Evolutionary conservation across 2,329 filamentous ascomycete species (phyloP).

Genomic region (Fusarium agapanthi): DNA sequence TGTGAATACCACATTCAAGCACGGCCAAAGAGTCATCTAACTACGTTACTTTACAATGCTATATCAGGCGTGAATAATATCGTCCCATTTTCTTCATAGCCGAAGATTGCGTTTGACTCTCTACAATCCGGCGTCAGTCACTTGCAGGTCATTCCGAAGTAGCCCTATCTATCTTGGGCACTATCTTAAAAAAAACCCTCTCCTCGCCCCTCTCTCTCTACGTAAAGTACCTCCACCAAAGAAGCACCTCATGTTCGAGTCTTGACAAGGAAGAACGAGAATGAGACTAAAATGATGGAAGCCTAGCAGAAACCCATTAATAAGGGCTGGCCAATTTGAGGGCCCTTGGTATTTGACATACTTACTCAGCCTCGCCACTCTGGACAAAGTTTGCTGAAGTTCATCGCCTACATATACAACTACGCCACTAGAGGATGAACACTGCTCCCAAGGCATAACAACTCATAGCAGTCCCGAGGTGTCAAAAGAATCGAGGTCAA

Average conservation of each 20-base stretch:
- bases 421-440: constrained; percentile 34
- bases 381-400: constrained; percentile 6
- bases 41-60: background rate
- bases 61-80: background rate
- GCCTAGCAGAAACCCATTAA: constrained; percentile 5
- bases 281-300: constrained; percentile 19
- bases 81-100: background rate
- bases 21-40: constrained; percentile 33
- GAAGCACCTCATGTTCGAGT: constrained; percentile 26
- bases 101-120: background rate
- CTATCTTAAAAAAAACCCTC: constrained; percentile 25
- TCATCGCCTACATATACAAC: constrained; percentile 2
- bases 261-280: constrained; percentile 14
- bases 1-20: constrained; percentile 15
- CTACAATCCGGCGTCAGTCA: background rate
- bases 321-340: constrained; percentile 3
- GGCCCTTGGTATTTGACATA: background rate
- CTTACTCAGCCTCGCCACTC: constrained; percentile 19
- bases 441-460: constrained; percentile 13
- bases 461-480: background rate
- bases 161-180: constrained; percentile 10
- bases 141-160: background rate
- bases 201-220: constrained; percentile 27
- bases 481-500: background rate
- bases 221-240: constrained; percentile 22